Evolutionary conservation across 345 rosid genomes (phyloP), one percentile per base, ranked within the genome.

Genomic region (Eucalyptus tenuipes): DNA sequence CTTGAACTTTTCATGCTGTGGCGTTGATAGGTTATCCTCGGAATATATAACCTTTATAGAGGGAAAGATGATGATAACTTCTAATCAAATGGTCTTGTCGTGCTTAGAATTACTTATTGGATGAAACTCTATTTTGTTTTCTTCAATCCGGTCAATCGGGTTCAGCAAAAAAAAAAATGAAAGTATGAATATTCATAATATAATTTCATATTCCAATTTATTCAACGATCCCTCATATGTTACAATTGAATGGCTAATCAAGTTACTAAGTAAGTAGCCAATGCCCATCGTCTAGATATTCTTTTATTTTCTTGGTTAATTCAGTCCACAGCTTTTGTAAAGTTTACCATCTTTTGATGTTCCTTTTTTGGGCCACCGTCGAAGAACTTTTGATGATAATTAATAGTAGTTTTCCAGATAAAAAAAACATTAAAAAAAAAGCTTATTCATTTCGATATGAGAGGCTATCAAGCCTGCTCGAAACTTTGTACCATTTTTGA

Each of bases 401-500:
- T 7, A 52, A 52, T 18, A 3, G 25, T 52, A 20, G 5, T 8
- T 50, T 52, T 3, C 10, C 10, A 7, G 0, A 52, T n/a, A n/a
- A n/a, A n/a, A n/a, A n/a, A n/a, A n/a, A n/a, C n/a, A n/a, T n/a
- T n/a, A 49, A 17, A 52, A 18, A 52, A 52, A 33, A 37, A 1
- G 1, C 7, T 37, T 27, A 0, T 71, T 71, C 64, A 20, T 61
- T 27, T 5, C 15, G 2, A 6, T 4, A 3, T 1, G 4, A 29
- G 2, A 12, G 17, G 4, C 4, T 61, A 13, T 61, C 8, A 37
- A 3, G 8, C 3, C 0, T 10, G 7, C 14, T 37, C 7, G 3
- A 37, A 37, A 75, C 29, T 20, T 44, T 75, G 0, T 20, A 75
- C 0, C 27, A 20, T 11, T 20, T 40, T 75, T 0, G 0, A 75